Conservation (phyloP, 2,329 filamentous ascomycete genomes). For the Aureobasidium subglaciale region DNA sequence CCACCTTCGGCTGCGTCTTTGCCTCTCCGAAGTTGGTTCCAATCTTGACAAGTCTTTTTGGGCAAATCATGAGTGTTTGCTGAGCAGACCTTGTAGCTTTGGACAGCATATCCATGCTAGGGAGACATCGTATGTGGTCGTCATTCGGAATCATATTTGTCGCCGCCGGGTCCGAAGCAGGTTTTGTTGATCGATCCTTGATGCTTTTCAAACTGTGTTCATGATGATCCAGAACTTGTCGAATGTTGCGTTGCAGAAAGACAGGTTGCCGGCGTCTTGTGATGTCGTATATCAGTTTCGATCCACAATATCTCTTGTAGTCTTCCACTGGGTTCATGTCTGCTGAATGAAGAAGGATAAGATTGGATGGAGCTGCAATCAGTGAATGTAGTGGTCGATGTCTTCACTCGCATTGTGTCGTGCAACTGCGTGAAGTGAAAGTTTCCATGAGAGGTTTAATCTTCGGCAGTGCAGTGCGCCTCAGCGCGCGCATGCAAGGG, state of each 20-base stretch:
- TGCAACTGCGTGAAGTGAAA: not conserved
- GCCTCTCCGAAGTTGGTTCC: not conserved
- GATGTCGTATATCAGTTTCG: not conserved
- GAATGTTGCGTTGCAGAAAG: slow-evolving; percentile 28
- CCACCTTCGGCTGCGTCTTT: too few relatives aligned
- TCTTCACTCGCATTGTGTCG: not conserved
- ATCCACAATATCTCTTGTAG: not conserved
- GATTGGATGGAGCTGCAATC: not conserved
- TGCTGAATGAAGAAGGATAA: not conserved
- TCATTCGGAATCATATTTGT: slow-evolving; percentile 12
- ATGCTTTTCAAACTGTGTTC: slow-evolving; percentile 17
- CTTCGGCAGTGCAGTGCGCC: not conserved
- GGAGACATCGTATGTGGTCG: slow-evolving; percentile 23
- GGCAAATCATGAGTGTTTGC: not conserved
- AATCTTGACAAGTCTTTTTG: not conserved
- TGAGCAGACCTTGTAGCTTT: slow-evolving; percentile 15
- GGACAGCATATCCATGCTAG: slow-evolving; percentile 24
- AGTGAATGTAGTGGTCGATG: not conserved
- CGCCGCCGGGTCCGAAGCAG: not conserved
- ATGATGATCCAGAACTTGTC: slow-evolving; percentile 24
- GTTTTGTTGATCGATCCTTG: not conserved
- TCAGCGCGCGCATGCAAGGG: slow-evolving; percentile 13
- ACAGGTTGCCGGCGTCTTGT: not conserved
- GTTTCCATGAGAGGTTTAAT: not conserved
- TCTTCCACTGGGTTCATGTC: slow-evolving; percentile 8